These are phyloP conservation scores for Noccaea caerulescens DNA, from an alignment of 345 rosid species.

Conservation along the genomic window DNA sequence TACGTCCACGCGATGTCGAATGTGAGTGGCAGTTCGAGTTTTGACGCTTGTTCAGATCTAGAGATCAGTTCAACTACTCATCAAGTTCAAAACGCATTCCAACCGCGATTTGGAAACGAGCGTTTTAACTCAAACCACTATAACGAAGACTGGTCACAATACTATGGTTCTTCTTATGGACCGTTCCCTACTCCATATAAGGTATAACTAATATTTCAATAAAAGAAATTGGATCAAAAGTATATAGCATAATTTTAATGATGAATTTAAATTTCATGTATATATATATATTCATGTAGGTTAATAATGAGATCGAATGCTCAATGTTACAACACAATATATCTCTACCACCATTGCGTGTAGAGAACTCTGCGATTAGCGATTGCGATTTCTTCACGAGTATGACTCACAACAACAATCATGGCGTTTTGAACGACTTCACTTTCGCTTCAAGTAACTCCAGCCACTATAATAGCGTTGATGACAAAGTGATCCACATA, in stretches of 20 bases:
- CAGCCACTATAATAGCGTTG: constrained; percentile 32
- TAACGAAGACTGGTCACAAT: constrained; percentile 42
- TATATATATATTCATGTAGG: constrained; percentile 8
- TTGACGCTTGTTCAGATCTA: constrained; percentile 43
- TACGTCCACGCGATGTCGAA: constrained; percentile 39
- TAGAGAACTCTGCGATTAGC: constrained; percentile 55
- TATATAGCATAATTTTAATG: not conserved
- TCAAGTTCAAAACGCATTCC: constrained; percentile 40
- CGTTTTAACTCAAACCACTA: constrained; percentile 33
- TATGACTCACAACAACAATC: constrained; percentile 46
- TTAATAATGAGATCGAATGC: constrained; percentile 46
- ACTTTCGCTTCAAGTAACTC: constrained; percentile 55
- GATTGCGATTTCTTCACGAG: constrained; percentile 43
- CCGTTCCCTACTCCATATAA: constrained; percentile 35
- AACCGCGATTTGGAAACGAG: constrained; percentile 36
- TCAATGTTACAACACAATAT: constrained; percentile 45
- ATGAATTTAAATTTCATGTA: not conserved
- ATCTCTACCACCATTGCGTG: constrained; percentile 62
- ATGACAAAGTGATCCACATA: constrained; percentile 50
- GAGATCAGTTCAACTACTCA: constrained; percentile 42
- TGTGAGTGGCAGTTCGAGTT: constrained; percentile 41
- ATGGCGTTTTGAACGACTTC: constrained; percentile 52
- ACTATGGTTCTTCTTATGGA: constrained; percentile 36
- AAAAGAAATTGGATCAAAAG: not conserved
- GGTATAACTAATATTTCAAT: constrained; percentile 17